These are phyloP conservation scores for Yamadazyma phyllophila DNA, from an alignment of 805 yeast species.

Conservation along the genomic window DNA sequence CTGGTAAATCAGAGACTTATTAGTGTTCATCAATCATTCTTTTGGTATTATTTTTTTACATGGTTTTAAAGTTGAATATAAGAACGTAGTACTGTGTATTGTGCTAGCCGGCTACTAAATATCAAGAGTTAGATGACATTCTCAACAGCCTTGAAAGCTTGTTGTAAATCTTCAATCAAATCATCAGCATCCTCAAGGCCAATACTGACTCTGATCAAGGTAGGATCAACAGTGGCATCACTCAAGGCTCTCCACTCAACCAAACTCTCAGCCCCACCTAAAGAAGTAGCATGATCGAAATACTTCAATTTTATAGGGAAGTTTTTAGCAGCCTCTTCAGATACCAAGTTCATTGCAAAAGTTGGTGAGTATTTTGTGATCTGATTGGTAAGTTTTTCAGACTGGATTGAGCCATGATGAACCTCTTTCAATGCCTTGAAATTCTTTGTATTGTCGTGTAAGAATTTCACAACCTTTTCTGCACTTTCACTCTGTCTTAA, in stretches of 20 bases:
- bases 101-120: too few relatives aligned
- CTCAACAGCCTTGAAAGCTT: too few relatives aligned
- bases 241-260: constrained; percentile 85
- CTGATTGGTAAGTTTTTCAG: constrained; percentile 60
- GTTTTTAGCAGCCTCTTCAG: constrained; percentile 53
- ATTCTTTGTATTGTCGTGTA: constrained; percentile 47
- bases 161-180: constrained; percentile 56
- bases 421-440: constrained; percentile 51
- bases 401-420: constrained; percentile 76
- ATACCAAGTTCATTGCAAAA: constrained; percentile 58
- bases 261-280: constrained; percentile 89
- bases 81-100: too few relatives aligned
- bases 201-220: constrained; percentile 68
- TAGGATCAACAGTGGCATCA: constrained; percentile 51
- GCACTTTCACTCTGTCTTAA: constrained; percentile 64
- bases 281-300: constrained; percentile 79
- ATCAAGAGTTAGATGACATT: too few relatives aligned
- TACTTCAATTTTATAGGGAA: constrained; percentile 65
- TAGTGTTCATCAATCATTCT: too few relatives aligned
- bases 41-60: too few relatives aligned
- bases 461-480: constrained; percentile 54
- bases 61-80: too few relatives aligned
- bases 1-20: constrained; percentile 8
- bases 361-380: constrained; percentile 69
- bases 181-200: constrained; percentile 81